Base-by-base conservation (phyloP, 2,329 filamentous ascomycete genomes). In the Penicillium sp. region DNA sequence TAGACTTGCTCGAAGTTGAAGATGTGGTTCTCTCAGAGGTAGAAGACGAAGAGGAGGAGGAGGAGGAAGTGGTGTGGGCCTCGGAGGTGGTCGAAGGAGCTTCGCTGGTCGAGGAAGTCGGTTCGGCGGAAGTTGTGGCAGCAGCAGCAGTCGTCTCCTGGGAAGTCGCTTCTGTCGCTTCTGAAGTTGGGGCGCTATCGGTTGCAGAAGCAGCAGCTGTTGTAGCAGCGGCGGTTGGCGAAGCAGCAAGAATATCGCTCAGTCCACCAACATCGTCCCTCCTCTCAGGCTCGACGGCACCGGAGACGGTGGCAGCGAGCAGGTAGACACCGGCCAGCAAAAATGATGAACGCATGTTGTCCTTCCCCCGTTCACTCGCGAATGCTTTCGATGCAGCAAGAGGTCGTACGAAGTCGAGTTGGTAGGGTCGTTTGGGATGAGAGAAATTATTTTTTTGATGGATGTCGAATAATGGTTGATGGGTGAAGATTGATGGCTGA, bases 31-130 rank as follows among this genome's bases (percentile, higher is more conserved):
- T n/a, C n/a, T n/a, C n/a, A n/a, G 60, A 40, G 20, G 52, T 52
- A n/a, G 61, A 58, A 0, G 67, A 62, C 3, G 66, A 61, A 40
- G 63, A 57, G 23, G 59, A 21, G 1, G 59, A 57, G 24, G 57
- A 59, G 56, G 47, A 62, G 58, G 56, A 59, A 24, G 58, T 0
- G 57, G 35, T 49, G 61, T 64, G 33, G 53, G n/a, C n/a, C n/a
- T n/a, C n/a, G n/a, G n/a, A 63, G 23, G 59, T 61, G 48, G 56
- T 62, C 28, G 43, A 24, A 26, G 55, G 7, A 38, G 52, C 14
- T 5, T 40, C 30, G 21, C 20, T 26, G 52, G 28, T 43, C 14
- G 52, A 43, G 21, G 28, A 40, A n/a, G 52, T 30, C 6, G 18
- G n/a, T 2, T 47, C 49, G 50, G 61, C 57, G 24, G 62, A 54